Conservation (phyloP, 768 basidiomycete genomes). For the Calvatia gigantea region DNA sequence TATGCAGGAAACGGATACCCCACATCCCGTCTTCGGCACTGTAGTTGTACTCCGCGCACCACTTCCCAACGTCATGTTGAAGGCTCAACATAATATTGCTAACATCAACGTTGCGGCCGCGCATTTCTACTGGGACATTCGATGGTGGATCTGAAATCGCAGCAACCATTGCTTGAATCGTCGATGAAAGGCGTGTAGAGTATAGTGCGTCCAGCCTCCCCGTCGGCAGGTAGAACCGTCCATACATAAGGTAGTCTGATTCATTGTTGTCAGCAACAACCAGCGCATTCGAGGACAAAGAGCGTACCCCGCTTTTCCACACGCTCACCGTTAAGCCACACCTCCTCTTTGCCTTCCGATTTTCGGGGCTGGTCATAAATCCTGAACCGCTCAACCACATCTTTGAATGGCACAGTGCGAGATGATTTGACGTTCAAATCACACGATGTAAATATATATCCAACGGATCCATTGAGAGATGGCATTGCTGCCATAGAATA, state of each 20-base stretch:
- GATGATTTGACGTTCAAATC: conserved; percentile 70
- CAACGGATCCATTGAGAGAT: conserved; percentile 87
- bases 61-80: conserved; percentile 90
- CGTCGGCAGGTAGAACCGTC: conserved; percentile 86
- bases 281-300: not conserved
- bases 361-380: conserved; percentile 77
- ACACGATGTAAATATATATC: conserved; percentile 91
- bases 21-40: conserved; percentile 94
- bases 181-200: conserved; percentile 74
- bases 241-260: conserved; percentile 88
- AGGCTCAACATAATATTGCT: conserved; percentile 80
- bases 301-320: conserved; percentile 67
- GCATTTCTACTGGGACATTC: conserved; percentile 38
- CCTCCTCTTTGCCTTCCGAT: conserved; percentile 76
- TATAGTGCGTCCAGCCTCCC: conserved; percentile 88
- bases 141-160: conserved; percentile 82
- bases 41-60: conserved; percentile 93
- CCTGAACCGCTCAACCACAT: conserved; percentile 86
- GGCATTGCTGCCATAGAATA: conserved; percentile 94
- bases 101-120: conserved; percentile 42
- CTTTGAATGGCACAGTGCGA: conserved; percentile 74
- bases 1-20: conserved; percentile 84
- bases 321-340: conserved; percentile 77
- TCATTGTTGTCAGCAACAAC: conserved; percentile 18
- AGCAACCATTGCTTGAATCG: conserved; percentile 78